phyloP scores from a whole-genome alignment of 768 basidiomycete genomes.

The Boletus coccyginus region DNA sequence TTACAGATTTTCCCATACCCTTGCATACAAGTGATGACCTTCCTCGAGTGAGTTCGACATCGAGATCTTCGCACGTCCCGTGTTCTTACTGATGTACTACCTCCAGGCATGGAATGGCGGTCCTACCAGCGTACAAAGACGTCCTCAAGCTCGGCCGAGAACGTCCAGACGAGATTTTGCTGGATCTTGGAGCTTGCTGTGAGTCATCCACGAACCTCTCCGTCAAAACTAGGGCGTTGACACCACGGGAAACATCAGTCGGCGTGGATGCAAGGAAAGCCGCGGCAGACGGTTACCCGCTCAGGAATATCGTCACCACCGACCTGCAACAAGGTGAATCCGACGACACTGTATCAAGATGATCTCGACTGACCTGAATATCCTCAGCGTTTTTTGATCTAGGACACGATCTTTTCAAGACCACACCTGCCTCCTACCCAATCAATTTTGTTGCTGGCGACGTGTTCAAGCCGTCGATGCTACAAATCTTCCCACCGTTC shows the following conservation, averaged over 20 bases:
- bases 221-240: not conserved
- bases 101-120: conserved; percentile 6
- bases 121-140: conserved; percentile 13
- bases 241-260: conserved; percentile 3
- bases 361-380: not conserved
- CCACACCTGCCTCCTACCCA: conserved; percentile 50
- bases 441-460: conserved; percentile 53
- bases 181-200: conserved; percentile 47
- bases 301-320: conserved; percentile 35
- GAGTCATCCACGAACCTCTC: conserved; percentile 7
- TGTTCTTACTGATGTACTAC: not conserved
- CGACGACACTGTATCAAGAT: no score
- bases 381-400: conserved; percentile 51
- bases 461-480: conserved; percentile 44
- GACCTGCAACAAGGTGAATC: conserved; percentile 37
- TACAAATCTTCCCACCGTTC: conserved; percentile 34
- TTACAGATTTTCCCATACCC: conserved; percentile 25
- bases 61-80: not conserved
- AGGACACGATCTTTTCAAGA: conserved; percentile 59
- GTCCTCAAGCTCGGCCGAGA: conserved; percentile 37
- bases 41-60: conserved; percentile 16
- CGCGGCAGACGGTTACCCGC: conserved; percentile 42
- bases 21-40: conserved; percentile 25
- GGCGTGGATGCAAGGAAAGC: conserved; percentile 39
- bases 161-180: conserved; percentile 34